Percentiles rank a stretch among this genome's conserved stretches.
Evolutionary conservation across 1,284 basidiomycete genomes (phyloP).

Genomic region (Pseudozyma pruni): DNA sequence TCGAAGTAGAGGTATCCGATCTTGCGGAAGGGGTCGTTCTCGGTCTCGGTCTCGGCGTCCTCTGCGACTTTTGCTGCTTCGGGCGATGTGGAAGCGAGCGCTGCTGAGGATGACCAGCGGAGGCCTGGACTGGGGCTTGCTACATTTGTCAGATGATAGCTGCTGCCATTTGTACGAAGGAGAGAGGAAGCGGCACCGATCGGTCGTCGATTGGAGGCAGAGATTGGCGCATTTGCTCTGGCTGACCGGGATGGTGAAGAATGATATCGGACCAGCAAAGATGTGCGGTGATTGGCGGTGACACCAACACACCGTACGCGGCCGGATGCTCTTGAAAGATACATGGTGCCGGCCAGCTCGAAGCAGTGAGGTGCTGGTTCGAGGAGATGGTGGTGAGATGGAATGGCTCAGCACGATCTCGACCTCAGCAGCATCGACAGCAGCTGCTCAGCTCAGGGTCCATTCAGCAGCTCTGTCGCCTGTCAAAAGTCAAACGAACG

Average conservation of each 20-base stretch:
- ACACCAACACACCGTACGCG: background rate
- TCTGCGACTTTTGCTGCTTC: constrained; percentile 48
- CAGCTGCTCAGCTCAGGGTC: constrained; percentile 27
- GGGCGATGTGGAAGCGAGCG: constrained; percentile 39
- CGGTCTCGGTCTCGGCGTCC: constrained; percentile 40
- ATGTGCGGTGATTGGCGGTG: background rate
- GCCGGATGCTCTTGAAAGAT: constrained; percentile 13
- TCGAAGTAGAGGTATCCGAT: constrained; percentile 60
- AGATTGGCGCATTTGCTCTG: constrained; percentile 4
- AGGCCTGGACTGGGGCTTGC: background rate
- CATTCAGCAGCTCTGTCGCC: background rate
- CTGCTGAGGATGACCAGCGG: constrained; percentile 40
- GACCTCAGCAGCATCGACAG: no score
- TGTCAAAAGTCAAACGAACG: background rate
- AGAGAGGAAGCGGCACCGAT: background rate
- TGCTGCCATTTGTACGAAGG: background rate
- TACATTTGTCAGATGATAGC: background rate
- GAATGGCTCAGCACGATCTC: background rate
- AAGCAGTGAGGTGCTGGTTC: no score
- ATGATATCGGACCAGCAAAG: background rate
- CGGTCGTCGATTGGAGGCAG: constrained; percentile 7
- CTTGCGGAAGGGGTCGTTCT: constrained; percentile 48
- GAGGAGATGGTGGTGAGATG: no score
- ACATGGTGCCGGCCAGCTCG: constrained; percentile 11
- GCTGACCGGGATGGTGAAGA: background rate